Conservation (phyloP, 2,329 filamentous ascomycete species). For the Colletotrichum agaves region DNA sequence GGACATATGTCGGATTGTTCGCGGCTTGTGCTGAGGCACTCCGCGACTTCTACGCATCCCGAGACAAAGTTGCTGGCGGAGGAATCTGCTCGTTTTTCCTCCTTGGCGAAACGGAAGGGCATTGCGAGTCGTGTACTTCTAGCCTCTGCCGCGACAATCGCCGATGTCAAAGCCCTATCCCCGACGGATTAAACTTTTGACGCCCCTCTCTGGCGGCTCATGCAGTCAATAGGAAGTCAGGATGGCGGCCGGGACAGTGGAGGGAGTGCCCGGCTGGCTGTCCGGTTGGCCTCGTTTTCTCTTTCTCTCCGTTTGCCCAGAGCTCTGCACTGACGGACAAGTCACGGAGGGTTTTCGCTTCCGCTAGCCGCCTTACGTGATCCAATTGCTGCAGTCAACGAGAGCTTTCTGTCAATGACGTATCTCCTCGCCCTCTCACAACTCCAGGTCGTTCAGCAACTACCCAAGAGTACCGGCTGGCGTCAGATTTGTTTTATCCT, state of each 20-base stretch:
- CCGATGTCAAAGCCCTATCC: constrained; percentile 35
- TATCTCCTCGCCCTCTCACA: not conserved
- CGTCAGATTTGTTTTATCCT: constrained; percentile 27
- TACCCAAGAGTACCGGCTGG: constrained; percentile 20
- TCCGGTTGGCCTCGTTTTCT: constrained; percentile 2
- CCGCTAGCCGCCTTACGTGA: not conserved
- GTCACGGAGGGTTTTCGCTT: not conserved
- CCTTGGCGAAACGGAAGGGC: constrained; percentile 30
- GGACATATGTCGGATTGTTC: constrained; percentile 35
- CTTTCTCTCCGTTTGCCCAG: not conserved
- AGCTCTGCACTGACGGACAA: not conserved
- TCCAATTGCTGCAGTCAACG: not conserved
- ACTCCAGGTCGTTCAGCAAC: not conserved
- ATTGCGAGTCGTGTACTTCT: not conserved
- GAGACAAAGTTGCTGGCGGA: not conserved
- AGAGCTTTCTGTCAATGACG: constrained; percentile 20
- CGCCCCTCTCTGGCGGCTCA: not conserved
- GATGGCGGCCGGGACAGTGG: constrained; percentile 1
- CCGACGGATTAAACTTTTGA: constrained; percentile 32
- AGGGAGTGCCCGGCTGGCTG: constrained; percentile 4
- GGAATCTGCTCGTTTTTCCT: not conserved
- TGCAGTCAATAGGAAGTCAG: not conserved
- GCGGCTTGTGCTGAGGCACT: not conserved
- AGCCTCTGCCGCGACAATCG: constrained; percentile 30
- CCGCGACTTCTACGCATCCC: not conserved